Evolutionary conservation across 176 grass and related monocot genomes (phyloP).

Genomic region (Paspalum vaginatum): DNA sequence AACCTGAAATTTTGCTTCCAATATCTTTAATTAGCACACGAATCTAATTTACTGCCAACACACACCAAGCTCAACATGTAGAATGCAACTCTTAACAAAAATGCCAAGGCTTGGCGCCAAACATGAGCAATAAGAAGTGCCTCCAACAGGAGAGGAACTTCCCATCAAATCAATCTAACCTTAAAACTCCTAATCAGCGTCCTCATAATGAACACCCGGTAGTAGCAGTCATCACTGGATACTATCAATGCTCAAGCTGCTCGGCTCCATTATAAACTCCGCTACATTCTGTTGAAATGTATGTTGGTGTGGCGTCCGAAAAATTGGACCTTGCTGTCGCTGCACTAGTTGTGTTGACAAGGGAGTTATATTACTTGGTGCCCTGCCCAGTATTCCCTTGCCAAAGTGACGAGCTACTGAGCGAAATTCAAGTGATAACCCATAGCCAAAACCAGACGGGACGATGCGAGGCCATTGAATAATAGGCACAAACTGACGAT

Average conservation of each 20-base stretch:
- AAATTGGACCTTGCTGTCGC: background rate
- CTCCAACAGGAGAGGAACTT: background rate
- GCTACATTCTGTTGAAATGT: background rate
- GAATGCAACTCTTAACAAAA: background rate
- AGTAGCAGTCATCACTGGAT: background rate
- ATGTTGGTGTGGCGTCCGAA: background rate
- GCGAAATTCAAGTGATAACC: slow-evolving; percentile 1
- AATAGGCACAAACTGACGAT: slow-evolving; percentile 2
- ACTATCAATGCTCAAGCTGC: background rate
- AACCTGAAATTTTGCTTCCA: background rate
- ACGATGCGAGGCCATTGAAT: slow-evolving; percentile 29
- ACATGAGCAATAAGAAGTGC: background rate
- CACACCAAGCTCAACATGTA: background rate
- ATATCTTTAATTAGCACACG: background rate
- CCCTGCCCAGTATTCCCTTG: slow-evolving; percentile 31
- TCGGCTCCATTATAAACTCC: background rate
- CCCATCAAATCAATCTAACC: background rate
- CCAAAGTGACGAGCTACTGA: slow-evolving; percentile 7
- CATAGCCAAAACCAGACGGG: slow-evolving; percentile 47
- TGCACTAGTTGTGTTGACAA: background rate
- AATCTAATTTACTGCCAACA: background rate
- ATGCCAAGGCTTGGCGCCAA: background rate
- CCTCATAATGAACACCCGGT: background rate
- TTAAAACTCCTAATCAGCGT: background rate
- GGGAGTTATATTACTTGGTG: slow-evolving; percentile 1